Evolutionary conservation across 2,329 filamentous ascomycete species (phyloP).

Genomic region (Colletotrichum euphorbiae): DNA sequence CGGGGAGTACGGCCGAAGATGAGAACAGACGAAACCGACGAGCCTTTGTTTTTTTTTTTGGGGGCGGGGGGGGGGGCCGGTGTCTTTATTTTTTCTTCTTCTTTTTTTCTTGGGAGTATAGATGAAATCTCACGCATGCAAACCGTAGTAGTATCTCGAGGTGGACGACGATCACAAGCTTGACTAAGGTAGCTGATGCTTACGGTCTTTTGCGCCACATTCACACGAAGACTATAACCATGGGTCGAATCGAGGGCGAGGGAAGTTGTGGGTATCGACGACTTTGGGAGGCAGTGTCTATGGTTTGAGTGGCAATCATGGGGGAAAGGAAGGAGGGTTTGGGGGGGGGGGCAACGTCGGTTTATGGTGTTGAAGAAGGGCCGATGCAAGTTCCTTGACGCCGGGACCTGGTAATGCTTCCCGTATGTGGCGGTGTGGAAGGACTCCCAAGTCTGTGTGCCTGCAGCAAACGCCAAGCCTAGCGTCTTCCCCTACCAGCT

Average conservation of each 20-base stretch:
- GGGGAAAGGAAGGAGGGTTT: too few species aligned
- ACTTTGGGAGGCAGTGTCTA: neutral
- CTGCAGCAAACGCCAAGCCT: neutral
- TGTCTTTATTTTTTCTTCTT: neutral
- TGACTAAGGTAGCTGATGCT: conserved; percentile 20
- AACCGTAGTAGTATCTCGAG: neutral
- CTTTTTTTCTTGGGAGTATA: neutral
- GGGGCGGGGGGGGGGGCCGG: too few species aligned
- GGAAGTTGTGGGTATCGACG: neutral
- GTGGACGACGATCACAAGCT: neutral
- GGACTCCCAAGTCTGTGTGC: conserved; percentile 1
- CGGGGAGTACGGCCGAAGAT: conserved; percentile 10
- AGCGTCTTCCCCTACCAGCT: too few species aligned
- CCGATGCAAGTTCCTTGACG: neutral
- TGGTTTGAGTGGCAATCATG: too few species aligned
- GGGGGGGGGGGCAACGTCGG: neutral
- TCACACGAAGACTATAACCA: too few species aligned
- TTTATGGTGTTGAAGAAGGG: neutral
- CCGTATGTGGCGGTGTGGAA: neutral
- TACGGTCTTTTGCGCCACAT: neutral
- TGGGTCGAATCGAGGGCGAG: too few species aligned
- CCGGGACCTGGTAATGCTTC: neutral
- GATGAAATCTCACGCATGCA: neutral
- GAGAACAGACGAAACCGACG: conserved; percentile 9
- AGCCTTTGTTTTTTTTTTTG: too few species aligned